Percentiles rank a stretch among this genome's conserved stretches.
Conservation (phyloP, 768 basidiomycete species). For the Cyclocybe cylindracea region DNA sequence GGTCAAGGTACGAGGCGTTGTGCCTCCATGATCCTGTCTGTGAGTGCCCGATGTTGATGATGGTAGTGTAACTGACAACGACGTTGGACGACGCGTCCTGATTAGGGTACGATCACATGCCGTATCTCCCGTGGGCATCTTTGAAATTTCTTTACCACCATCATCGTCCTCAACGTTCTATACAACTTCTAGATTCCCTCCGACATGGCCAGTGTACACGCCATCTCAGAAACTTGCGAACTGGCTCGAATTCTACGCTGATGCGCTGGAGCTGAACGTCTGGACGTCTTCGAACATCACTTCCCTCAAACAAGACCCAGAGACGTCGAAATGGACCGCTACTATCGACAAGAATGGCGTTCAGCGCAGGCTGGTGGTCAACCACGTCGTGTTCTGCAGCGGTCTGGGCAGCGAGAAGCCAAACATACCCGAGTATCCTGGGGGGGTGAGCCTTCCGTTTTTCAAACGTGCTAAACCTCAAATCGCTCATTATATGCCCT, state of each 20-base stretch:
- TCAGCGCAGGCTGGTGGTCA: conserved; percentile 36
- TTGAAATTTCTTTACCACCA: not conserved
- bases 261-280: conserved; percentile 41
- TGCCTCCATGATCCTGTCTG: conserved; percentile 57
- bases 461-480: too few species aligned
- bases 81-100: not conserved
- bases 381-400: conserved; percentile 56
- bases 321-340: conserved; percentile 38
- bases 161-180: too few species aligned
- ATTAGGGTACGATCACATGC: conserved; percentile 36
- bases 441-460: conserved; percentile 29
- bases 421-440: conserved; percentile 45
- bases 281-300: conserved; percentile 44
- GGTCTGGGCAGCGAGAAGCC: conserved; percentile 49
- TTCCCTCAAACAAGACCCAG: conserved; percentile 28
- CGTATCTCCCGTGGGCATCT: conserved; percentile 49
- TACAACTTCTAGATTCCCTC: conserved; percentile 46
- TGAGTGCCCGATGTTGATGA: conserved; percentile 22
- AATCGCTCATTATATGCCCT: too few species aligned
- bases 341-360: conserved; percentile 35
- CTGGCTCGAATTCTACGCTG: conserved; percentile 39
- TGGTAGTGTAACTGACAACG: conserved; percentile 9
- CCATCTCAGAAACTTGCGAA: conserved; percentile 58
- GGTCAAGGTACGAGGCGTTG: conserved; percentile 58
- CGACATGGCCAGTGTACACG: conserved; percentile 57